Conservation (phyloP, 345 rosid genomes). For the Ceriops tagal region DNA sequence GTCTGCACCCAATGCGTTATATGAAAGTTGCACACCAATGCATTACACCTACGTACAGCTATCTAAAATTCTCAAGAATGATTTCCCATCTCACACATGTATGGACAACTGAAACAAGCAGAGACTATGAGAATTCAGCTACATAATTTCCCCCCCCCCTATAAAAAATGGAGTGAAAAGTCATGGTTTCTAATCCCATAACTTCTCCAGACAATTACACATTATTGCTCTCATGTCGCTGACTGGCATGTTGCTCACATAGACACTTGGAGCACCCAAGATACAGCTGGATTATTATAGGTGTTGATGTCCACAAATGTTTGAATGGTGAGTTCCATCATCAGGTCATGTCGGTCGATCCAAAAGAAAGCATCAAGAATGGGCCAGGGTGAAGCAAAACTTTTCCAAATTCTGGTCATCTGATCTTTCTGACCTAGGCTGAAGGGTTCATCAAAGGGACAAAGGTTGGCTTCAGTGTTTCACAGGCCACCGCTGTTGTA, state of each 20-base stretch:
- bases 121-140: conserved; percentile 16
- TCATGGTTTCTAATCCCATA: conserved; percentile 17
- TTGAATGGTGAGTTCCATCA: conserved; percentile 31
- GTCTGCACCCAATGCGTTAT: background rate
- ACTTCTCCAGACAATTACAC: conserved; percentile 24
- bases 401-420: conserved; percentile 27
- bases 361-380: conserved; percentile 27
- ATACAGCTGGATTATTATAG: conserved; percentile 14
- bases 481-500: conserved; percentile 35
- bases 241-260: conserved; percentile 13
- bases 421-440: conserved; percentile 34
- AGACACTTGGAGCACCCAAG: background rate
- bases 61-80: background rate
- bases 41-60: conserved; percentile 4
- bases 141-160: conserved; percentile 7
- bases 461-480: conserved; percentile 31
- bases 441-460: conserved; percentile 37
- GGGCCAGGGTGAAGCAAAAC: conserved; percentile 25
- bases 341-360: conserved; percentile 28
- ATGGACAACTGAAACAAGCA: conserved; percentile 9
- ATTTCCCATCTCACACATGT: conserved; percentile 5
- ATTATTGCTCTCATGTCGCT: conserved; percentile 4
- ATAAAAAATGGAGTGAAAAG: conserved; percentile 11
- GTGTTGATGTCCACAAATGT: conserved; percentile 28
- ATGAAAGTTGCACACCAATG: background rate